Evolutionary conservation across 1,284 basidiomycete genomes (phyloP), one percentile per base, ranked within the genome.

Genomic region (Cryptococcus wingfieldii): DNA sequence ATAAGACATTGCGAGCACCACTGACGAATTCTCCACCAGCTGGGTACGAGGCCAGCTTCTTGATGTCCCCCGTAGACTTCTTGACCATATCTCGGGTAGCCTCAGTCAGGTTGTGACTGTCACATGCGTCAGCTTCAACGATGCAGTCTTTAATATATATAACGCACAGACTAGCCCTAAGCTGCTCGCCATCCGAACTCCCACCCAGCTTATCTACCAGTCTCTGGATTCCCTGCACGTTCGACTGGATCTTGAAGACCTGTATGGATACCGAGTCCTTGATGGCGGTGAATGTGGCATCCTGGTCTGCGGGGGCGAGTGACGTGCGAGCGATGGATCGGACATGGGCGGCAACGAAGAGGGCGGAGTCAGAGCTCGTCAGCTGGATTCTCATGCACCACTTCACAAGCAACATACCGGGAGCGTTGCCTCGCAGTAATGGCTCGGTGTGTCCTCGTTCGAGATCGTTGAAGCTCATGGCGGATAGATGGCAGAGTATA

Each of bases 201-300:
- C 87, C 89, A 5, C 92, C 92, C 3, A 97, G 82, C 74, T 95
- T 88, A 68, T 96, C 90, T 12, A 98, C 88, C 23, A 95, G 82
- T 72, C 91, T 90, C 70, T 92, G 79, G 51, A 99, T 95, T 13
- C 90, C 94, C 67, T 94, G 89, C 6, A 98, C 92, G 77, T 98
- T 99, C 59, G 89, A 85, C 70, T 96, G 95, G 80, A 98, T 92
- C 83, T 98, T 97, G 86, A 98, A 98, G 59, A 97, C 89, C 75
- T 98, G 95, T 16, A 98, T 82, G 1, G 91, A 90, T 50, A 98
- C 81, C 18, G 88, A 88, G 27, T 87, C 86, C 69, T 96, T 90
- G 18, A 97, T 80, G 44, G 80, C 80, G 19, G 83, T 79, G 76
- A 97, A 98, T 13, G 70, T 63, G 14, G 68, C 62, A 60, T 74